Conservation (phyloP, 371 early-diverging fungal species). For the Mucor mucedo region DNA sequence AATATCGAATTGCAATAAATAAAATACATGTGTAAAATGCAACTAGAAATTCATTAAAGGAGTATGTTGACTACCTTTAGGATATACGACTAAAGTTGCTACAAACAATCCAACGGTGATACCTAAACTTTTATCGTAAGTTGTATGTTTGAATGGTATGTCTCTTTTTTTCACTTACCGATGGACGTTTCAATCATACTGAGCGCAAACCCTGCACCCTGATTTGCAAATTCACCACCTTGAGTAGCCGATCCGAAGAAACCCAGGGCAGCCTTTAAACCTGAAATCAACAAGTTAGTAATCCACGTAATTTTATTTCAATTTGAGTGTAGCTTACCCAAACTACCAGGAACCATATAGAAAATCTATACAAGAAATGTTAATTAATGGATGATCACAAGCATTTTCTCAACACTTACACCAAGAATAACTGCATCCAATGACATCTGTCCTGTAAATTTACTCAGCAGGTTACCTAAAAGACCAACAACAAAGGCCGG, state of each 20-base stretch:
- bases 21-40: slow-evolving; percentile 2
- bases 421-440: slow-evolving; percentile 60
- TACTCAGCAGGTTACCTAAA: slow-evolving; percentile 55
- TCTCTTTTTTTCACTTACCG: slow-evolving; percentile 20
- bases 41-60: slow-evolving; percentile 51
- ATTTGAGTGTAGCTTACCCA: slow-evolving; percentile 9
- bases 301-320: too few species aligned
- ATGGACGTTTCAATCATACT: slow-evolving; percentile 51
- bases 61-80: slow-evolving; percentile 59
- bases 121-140: slow-evolving; percentile 17
- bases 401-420: slow-evolving; percentile 17
- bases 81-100: slow-evolving; percentile 61
- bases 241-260: slow-evolving; percentile 46
- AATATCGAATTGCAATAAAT: too few species aligned
- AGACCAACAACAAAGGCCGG: slow-evolving; percentile 63
- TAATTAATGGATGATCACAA: too few species aligned
- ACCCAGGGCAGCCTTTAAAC: slow-evolving; percentile 50
- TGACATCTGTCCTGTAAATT: slow-evolving; percentile 59
- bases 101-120: slow-evolving; percentile 66
- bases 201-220: slow-evolving; percentile 52
- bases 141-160: not conserved
- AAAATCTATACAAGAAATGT: slow-evolving; percentile 14
- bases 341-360: slow-evolving; percentile 60
- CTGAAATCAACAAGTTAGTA: slow-evolving; percentile 4
- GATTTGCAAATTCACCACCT: slow-evolving; percentile 32